These are phyloP conservation scores for Anastatica hierochuntica DNA, from an alignment of 345 rosid species.

Conservation along the genomic window DNA sequence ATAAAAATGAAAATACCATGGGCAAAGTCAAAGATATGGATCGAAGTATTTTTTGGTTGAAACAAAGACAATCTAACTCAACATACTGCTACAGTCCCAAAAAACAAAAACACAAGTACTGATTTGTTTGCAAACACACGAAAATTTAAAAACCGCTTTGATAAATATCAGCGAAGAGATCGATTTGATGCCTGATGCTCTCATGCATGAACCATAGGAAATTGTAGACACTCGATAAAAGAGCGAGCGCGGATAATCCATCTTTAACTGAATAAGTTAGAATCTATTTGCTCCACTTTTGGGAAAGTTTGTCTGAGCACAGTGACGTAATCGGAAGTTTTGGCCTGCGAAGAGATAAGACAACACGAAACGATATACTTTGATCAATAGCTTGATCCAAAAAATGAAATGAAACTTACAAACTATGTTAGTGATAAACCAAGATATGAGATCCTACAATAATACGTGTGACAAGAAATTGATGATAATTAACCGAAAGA, in stretches of 20 bases:
- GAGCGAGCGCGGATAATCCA: neutral
- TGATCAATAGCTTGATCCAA: neutral
- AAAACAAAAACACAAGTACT: neutral
- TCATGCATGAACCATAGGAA: conserved; percentile 5
- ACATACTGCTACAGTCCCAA: conserved; percentile 7
- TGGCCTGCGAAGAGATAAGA: conserved; percentile 48
- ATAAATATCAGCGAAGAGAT: neutral
- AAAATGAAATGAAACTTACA: neutral
- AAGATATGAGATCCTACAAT: conserved; percentile 2
- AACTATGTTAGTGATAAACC: neutral
- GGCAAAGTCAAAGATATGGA: too few relatives aligned
- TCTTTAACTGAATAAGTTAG: conserved; percentile 37
- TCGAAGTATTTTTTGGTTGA: too few relatives aligned
- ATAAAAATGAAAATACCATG: too few relatives aligned
- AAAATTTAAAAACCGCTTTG: conserved; percentile 5
- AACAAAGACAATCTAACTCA: neutral
- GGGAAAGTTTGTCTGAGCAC: conserved; percentile 54
- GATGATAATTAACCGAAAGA: neutral
- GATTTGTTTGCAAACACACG: conserved; percentile 9
- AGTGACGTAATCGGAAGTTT: conserved; percentile 43
- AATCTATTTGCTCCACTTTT: conserved; percentile 79
- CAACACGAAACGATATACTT: conserved; percentile 1
- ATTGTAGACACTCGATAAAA: conserved; percentile 1
- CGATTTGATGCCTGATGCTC: conserved; percentile 1
- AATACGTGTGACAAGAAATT: neutral